Base-by-base conservation (phyloP, 2,329 filamentous ascomycete species). In the Venturia asperata region DNA sequence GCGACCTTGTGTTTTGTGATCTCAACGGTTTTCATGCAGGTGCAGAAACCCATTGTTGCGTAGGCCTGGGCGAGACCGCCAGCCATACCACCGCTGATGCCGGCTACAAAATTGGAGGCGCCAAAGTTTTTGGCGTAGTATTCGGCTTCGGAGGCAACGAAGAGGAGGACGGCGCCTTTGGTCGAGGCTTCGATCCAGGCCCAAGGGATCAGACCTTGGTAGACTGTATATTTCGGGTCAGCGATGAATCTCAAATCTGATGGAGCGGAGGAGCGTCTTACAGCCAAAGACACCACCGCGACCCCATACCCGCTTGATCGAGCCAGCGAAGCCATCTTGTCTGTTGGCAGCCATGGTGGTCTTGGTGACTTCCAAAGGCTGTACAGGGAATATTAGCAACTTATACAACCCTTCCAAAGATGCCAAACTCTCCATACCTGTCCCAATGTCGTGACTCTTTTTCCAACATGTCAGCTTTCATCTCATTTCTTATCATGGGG, bases 171-270 rank as follows among this genome's bases (percentile, higher is more conserved):
- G 73, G 94, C 94, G 77, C 94, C 94, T 83, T 99, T 99, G 81
- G 94, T 97, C 75, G 93, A 97, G 76, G 94, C 94, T 85, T 99
- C 94, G 81, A 99, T 97, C 94, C 94, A 99, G 79, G 94, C 94
- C 93, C 93, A 97, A 69, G 94, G 94, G 77, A 99, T 97, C 73
- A 99, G 90, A 79, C 94, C 94, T 84, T 99, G 94, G 85, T 97
- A 99, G 83, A 97, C 93, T 97, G 75, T 70, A 34, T 56, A 64
- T 5, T 27, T 61, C 13, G 3, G 5, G 21, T 61, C 39, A 17
- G 67, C 34, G 27, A 42, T 24, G 30, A 17, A 49, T 43, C 17
- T 37, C 39, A 27, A 5, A 55, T 30, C 11, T 3, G 15, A 41
- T 41, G n/a, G 15, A 41, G 7, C 37, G 6, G 15, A n/a, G n/a